A percentile compares a stretch with the other conserved stretches of the same genome.
phyloP scores from a whole-genome alignment of 2,329 filamentous ascomycete species.

The Arthrobotrys entomopaga region DNA sequence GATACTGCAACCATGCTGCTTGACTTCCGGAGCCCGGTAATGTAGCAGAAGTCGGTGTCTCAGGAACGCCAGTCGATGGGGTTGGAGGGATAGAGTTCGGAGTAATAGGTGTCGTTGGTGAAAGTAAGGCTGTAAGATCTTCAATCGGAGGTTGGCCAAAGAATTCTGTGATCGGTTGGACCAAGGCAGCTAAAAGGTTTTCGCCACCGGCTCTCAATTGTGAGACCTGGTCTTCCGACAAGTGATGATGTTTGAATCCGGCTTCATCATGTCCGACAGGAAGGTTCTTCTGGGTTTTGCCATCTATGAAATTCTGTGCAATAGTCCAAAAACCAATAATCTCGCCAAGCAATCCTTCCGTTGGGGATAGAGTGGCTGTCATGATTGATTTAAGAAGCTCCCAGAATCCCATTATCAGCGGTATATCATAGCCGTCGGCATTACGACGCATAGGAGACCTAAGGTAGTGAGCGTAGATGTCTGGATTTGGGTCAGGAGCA shows the following conservation, averaged over 20 bases:
- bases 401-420: conserved; percentile 89
- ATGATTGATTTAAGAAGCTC: conserved; percentile 83
- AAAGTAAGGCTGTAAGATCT: conserved; percentile 87
- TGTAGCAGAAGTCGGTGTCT: conserved; percentile 79
- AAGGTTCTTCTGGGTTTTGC: conserved; percentile 80
- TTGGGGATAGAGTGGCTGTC: conserved; percentile 75
- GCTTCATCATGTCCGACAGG: conserved; percentile 82
- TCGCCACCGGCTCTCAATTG: conserved; percentile 80
- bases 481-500: conserved; percentile 75
- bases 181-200: conserved; percentile 84
- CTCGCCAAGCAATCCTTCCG: conserved; percentile 85
- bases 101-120: conserved; percentile 78
- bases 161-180: conserved; percentile 81
- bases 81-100: conserved; percentile 67
- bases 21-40: conserved; percentile 69
- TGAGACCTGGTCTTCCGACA: conserved; percentile 75
- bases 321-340: conserved; percentile 94
- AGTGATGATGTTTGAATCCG: conserved; percentile 79
- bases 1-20: conserved; percentile 34
- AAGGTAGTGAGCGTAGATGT: conserved; percentile 78
- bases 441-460: conserved; percentile 76
- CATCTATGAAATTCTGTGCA: conserved; percentile 87
- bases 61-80: conserved; percentile 68
- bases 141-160: conserved; percentile 90
- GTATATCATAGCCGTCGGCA: conserved; percentile 76